Base-by-base conservation (phyloP, 108 stramenopile species). In the Epithemia pelagica region DNA sequence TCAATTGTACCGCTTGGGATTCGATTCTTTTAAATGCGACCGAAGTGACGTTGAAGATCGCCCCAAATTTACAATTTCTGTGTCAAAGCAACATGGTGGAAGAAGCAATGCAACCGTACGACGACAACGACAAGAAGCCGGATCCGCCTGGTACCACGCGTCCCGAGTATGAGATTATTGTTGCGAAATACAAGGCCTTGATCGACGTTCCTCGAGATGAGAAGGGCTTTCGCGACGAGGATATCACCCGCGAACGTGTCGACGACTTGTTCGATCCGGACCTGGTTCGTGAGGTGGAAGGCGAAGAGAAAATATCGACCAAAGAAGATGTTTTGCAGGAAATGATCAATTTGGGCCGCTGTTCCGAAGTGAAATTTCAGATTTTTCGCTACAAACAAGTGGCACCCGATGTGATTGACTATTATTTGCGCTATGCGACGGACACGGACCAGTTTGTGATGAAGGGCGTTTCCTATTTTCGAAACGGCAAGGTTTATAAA, bases 311-410 rank as follows among this genome's bases (percentile, higher is more conserved):
- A 5, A 15, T 46, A 46, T 10, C 37, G 15, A 46, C 5, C 15
- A 5, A 10, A 46, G 5, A 15, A 10, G 37, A 46, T 15, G 5
- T 46, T 46, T 10, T 10, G 15, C 10, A 46, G 37, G 37, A 46
- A 46, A 10, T 46, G 37, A 46, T 46, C 5, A 46, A 46, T 46
- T 46, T 46, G 15, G 5, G 37, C 37, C 5, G 15, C 37, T 46
- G 15, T 46, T 15, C 37, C 10, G 15, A 46, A 10, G 15, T 15
- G 37, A 15, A 46, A 15, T 46, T 46, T 15, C 5, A 46, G 37
- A 46, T 46, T 46, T 46, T 46, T 46, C 37, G 37, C 37, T 46
- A 46, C 37, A 46, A 46, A 46, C 37, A 46, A 46, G 37, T 46
- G 5, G 37, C 37, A 10, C 37, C 37, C 15, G 37, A 15, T 10